Evolutionary conservation across 2,329 filamentous ascomycete genomes (phyloP).

Genomic region (Pseudogymnoascus sp.): DNA sequence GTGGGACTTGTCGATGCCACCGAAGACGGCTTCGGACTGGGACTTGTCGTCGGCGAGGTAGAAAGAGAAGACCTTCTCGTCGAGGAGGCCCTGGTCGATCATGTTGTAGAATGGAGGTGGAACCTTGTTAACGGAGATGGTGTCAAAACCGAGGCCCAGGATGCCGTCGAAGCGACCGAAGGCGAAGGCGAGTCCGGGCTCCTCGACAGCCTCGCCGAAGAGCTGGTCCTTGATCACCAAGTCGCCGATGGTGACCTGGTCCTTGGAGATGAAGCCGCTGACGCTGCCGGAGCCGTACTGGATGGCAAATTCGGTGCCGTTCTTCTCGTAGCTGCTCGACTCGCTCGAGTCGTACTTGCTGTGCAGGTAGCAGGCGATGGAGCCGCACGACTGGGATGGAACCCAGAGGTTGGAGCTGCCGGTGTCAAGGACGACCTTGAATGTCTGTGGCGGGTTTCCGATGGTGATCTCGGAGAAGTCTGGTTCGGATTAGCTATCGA

Average conservation of each 20-base stretch:
- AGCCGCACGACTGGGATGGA: conserved; percentile 78
- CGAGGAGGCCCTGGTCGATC: conserved; percentile 79
- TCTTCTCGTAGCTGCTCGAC: conserved; percentile 88
- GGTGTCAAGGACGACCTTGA: conserved; percentile 98
- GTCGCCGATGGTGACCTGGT: conserved; percentile 80
- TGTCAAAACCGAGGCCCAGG: conserved; percentile 86
- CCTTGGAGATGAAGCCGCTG: conserved; percentile 87
- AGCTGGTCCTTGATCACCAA: conserved; percentile 79
- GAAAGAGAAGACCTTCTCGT: conserved; percentile 92
- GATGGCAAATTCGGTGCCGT: conserved; percentile 87
- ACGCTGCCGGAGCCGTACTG: conserved; percentile 91
- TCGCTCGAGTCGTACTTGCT: conserved; percentile 86
- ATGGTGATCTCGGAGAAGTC: conserved; percentile 96
- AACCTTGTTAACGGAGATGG: conserved; percentile 93
- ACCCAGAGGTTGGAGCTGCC: conserved; percentile 99
- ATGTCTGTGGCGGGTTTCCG: conserved; percentile 82
- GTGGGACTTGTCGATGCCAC: conserved; percentile 76
- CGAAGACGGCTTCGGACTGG: conserved; percentile 81
- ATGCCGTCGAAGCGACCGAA: conserved; percentile 98
- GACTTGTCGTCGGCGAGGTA: conserved; percentile 75
- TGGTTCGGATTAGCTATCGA: conserved; percentile 31
- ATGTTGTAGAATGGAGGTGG: conserved; percentile 95
- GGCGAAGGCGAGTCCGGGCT: conserved; percentile 94
- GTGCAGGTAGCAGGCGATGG: conserved; percentile 97
- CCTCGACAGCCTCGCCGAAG: conserved; percentile 91